A percentile compares a stretch with the other conserved stretches of the same genome.
These are phyloP conservation scores for Mitragyna speciosa DNA, from an alignment of 257 asterid genomes.

Conservation along the genomic window DNA sequence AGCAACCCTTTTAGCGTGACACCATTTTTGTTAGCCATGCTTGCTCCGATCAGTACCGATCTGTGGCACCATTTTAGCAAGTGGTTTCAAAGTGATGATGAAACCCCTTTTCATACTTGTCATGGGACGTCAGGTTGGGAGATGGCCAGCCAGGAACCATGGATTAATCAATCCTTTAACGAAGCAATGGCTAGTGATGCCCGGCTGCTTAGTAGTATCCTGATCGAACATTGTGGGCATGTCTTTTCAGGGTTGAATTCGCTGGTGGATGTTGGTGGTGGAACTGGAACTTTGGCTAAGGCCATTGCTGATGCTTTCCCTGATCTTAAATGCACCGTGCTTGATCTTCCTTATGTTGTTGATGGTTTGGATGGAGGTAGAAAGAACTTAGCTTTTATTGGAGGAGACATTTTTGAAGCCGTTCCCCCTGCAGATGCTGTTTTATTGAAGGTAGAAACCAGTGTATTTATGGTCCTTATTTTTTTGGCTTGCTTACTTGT, in stretches of 20 bases:
- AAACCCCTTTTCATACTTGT: neutral
- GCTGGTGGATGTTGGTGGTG: slow-evolving; percentile 23
- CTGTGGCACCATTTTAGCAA: neutral
- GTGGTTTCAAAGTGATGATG: slow-evolving; percentile 4
- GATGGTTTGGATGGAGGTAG: slow-evolving; percentile 4
- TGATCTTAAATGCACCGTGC: slow-evolving; percentile 9
- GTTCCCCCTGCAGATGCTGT: slow-evolving; percentile 24
- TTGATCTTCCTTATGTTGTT: slow-evolving; percentile 21
- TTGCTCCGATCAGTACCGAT: neutral
- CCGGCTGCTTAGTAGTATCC: neutral
- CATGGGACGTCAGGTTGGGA: slow-evolving; percentile 15
- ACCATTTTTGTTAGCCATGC: neutral
- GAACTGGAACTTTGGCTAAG: slow-evolving; percentile 17
- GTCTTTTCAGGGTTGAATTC: slow-evolving; percentile 12
- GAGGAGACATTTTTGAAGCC: neutral
- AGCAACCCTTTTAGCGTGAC: slow-evolving; percentile 7
- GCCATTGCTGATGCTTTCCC: slow-evolving; percentile 15
- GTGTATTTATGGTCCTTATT: no score
- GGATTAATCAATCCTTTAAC: neutral
- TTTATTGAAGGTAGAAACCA: slow-evolving; percentile 19
- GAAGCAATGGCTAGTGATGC: slow-evolving; percentile 22
- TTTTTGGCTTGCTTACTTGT: no score
- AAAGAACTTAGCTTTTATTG: slow-evolving; percentile 14
- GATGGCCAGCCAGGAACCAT: neutral
- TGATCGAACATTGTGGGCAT: neutral